These are phyloP conservation scores for Eucalyptus camaldulensis DNA, from an alignment of 345 rosid species.

Conservation along the genomic window DNA sequence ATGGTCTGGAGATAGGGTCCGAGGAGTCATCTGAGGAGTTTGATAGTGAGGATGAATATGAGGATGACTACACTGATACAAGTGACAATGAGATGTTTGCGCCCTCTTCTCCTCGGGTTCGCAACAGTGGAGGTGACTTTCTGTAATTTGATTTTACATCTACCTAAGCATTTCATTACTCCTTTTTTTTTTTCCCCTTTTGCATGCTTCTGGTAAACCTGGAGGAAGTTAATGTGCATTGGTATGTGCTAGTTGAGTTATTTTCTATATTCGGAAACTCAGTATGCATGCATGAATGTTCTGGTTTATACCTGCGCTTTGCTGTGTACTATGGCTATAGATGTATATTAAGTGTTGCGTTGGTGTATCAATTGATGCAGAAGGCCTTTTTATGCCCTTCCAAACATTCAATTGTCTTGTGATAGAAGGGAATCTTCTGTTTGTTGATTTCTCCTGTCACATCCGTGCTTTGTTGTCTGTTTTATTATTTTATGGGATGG, in stretches of 20 bases:
- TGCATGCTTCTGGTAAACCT: background rate
- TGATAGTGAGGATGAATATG: conserved; percentile 52
- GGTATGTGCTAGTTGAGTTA: background rate
- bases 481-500: background rate
- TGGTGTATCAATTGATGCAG: background rate
- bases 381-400: background rate
- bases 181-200: background rate
- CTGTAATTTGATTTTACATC: background rate
- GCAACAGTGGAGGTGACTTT: conserved; percentile 68
- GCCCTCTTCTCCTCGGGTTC: conserved; percentile 13
- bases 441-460: background rate
- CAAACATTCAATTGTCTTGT: background rate
- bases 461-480: background rate
- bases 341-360: background rate
- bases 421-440: background rate
- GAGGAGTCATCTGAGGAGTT: conserved; percentile 55
- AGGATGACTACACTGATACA: conserved; percentile 28
- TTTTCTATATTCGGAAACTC: background rate
- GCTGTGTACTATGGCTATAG: background rate
- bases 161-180: background rate
- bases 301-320: background rate
- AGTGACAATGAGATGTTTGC: conserved; percentile 18
- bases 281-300: background rate
- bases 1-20: conserved; percentile 38
- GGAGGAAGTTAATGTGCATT: background rate